Conservation (phyloP, 495 filamentous ascomycete species). For the Aspergillus avenaceus region DNA sequence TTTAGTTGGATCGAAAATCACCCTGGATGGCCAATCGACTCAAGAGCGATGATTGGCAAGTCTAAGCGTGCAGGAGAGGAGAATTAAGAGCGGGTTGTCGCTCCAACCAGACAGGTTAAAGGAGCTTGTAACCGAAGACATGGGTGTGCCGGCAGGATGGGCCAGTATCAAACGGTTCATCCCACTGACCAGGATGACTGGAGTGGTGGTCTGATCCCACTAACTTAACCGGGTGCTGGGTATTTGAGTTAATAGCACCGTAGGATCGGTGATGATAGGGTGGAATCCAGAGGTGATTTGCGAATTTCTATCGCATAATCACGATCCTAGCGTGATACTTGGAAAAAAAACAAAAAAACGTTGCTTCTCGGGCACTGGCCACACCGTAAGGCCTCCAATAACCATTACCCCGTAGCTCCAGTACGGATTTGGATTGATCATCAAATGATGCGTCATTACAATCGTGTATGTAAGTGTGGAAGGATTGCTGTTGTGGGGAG, state of each 20-base stretch:
- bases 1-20: slow-evolving; percentile 17
- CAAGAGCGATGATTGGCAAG: not conserved
- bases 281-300: slow-evolving; percentile 2
- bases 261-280: not conserved
- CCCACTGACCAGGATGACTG: not conserved
- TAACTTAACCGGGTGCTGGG: not conserved
- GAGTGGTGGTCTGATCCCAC: slow-evolving; percentile 2
- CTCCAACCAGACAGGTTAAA: not conserved
- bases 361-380: slow-evolving; percentile 10
- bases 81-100: not conserved
- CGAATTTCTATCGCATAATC: not conserved
- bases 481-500: not conserved
- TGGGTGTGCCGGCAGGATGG: slow-evolving; percentile 1
- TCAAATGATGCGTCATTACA: not conserved
- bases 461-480: too few species aligned
- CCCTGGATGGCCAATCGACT: not conserved
- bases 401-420: too few species aligned
- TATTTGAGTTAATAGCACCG: not conserved
- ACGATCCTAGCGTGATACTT: slow-evolving; percentile 2
- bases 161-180: not conserved
- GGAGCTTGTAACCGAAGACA: not conserved
- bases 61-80: not conserved
- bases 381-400: too few species aligned
- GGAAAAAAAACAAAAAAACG: slow-evolving; percentile 4
- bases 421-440: not conserved